Evolutionary conservation across 164 flowering plant species (phyloP).

Genomic region (Vitis rupestris): DNA sequence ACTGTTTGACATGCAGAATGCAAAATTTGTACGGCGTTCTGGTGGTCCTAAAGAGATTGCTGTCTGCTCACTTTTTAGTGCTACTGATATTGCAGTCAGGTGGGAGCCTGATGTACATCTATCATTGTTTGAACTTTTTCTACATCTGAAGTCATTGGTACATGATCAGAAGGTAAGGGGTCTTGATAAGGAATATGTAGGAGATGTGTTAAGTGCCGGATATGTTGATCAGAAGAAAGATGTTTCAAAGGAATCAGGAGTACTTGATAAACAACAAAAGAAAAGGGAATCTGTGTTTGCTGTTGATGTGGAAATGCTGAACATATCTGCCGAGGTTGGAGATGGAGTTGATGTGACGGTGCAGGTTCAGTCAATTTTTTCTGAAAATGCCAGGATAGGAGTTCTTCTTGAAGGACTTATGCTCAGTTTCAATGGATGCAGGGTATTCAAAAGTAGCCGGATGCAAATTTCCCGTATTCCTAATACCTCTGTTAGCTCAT

Average conservation of each 20-base stretch:
- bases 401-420: conserved; percentile 93
- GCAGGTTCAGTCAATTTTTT: conserved; percentile 75
- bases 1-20: conserved; percentile 90
- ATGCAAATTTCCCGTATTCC: conserved; percentile 98
- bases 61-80: conserved; percentile 93
- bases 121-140: conserved; percentile 68
- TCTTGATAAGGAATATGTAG: conserved; percentile 27
- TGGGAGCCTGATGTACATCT: conserved; percentile 99
- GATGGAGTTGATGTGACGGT: conserved; percentile 72
- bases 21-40: conserved; percentile 86
- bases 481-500: conserved; percentile 38
- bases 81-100: conserved; percentile 78
- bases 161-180: conserved; percentile 57
- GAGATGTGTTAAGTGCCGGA: conserved; percentile 24
- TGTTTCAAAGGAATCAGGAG: conserved; percentile 32
- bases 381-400: conserved; percentile 91
- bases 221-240: conserved; percentile 44
- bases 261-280: conserved; percentile 48
- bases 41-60: conserved; percentile 79
- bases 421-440: conserved; percentile 67
- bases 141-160: conserved; percentile 58
- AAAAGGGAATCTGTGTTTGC: conserved; percentile 86
- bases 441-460: conserved; percentile 82
- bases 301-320: conserved; percentile 87
- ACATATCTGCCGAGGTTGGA: conserved; percentile 76